Evolutionary conservation across 768 basidiomycete genomes (phyloP), one percentile per base, ranked within the genome.

Genomic region (Cyclocybe aegerita): DNA sequence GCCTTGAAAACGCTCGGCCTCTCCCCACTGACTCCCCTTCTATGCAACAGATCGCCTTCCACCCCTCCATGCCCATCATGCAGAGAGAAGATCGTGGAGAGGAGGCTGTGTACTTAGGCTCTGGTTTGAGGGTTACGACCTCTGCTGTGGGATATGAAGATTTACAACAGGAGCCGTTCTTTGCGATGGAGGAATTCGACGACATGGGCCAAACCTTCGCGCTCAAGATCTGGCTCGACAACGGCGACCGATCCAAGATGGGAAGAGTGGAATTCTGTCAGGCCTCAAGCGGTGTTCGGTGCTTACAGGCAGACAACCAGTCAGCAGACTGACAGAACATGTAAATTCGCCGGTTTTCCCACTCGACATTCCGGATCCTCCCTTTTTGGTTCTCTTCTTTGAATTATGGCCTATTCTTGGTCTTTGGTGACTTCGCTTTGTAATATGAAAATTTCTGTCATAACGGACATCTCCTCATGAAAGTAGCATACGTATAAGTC

Each of bases 231-330:
- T 52, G 44, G 50, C 15, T 52, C 33, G 14, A 32, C 8, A 42
- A 52, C 17, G 11, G 36, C 9, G n/a, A 37, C 34, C 23, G 29
- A 38, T 41, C 15, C 47, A 46, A 4, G 31, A 39, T 11, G 17
- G 58, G 57, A 38, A 56, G 43, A 48, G 52, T 57, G 10, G 53
- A 53, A 39, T 46, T 31, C 17, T 52, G 48, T 34, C 39, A 56
- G 30, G 41, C 15, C 2, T 47, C 46, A 36, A 34, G 46, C 12
- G 46, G 46, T 11, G 36, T 47, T 36, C 36, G 31, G 14, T 47
- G 46, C 23, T 37, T 31, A 29, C 36, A 23, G 23, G 23, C 36
- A 16, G 46, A 47, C 6, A 37, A 47, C 10, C 23, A 16, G 31
- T 23, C 36, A 34, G 11, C 8, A 47, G 32, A 9, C 11, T 10